phyloP scores from a whole-genome alignment of 2,329 filamentous ascomycete genomes.

The Ceratocystis papillata region DNA sequence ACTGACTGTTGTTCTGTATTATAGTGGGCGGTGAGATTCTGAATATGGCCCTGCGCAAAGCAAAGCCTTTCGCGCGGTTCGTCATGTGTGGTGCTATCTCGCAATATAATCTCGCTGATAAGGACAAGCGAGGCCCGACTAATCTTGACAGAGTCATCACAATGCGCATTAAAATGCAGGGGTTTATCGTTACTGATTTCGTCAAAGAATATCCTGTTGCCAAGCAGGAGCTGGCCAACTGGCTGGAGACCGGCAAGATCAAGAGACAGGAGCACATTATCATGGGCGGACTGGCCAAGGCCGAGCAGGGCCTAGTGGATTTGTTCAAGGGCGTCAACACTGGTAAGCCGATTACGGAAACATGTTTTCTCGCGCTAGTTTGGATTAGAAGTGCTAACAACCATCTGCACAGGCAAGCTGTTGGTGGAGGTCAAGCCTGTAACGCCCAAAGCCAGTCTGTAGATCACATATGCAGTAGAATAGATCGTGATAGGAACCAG shows the following conservation, averaged over 20 bases:
- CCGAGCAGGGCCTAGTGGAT: conserved; percentile 51
- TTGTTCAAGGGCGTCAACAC: conserved; percentile 61
- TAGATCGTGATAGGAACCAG: too few relatives aligned
- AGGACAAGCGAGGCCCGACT: conserved; percentile 43
- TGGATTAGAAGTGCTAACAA: not conserved
- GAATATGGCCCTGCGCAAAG: conserved; percentile 53
- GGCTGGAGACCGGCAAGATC: conserved; percentile 62
- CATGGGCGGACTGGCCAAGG: conserved; percentile 53
- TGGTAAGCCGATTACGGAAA: conserved; percentile 38
- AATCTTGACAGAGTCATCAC: conserved; percentile 43
- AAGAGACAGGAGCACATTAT: conserved; percentile 61
- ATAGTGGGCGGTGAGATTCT: conserved; percentile 58
- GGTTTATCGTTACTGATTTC: conserved; percentile 65
- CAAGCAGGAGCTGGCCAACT: conserved; percentile 49
- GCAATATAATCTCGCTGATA: conserved; percentile 50
- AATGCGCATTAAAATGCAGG: conserved; percentile 53
- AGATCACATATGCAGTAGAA: not conserved
- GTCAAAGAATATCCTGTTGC: conserved; percentile 47
- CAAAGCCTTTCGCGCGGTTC: conserved; percentile 52
- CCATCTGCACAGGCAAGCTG: conserved; percentile 29
- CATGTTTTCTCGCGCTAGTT: not conserved
- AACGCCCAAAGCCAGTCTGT: conserved; percentile 14
- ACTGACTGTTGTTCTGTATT: conserved; percentile 1
- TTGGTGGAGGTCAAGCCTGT: conserved; percentile 42
- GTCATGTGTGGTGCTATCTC: conserved; percentile 62